Base-by-base conservation (phyloP, 2,329 filamentous ascomycete genomes). In the Leptodontidium sp. region DNA sequence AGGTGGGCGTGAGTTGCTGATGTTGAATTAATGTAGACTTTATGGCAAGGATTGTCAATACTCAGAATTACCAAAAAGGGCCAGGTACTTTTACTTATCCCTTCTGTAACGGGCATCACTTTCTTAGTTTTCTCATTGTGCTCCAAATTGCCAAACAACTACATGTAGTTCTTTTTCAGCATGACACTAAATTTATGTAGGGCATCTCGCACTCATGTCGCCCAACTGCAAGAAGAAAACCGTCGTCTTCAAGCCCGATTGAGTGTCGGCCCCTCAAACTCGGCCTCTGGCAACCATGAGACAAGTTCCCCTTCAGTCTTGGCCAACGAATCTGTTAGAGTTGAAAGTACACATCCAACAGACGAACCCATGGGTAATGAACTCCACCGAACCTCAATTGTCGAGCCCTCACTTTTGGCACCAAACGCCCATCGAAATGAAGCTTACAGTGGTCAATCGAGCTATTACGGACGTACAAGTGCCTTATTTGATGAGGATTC, bases 401-500 rank as follows among this genome's bases (percentile, higher is more conserved):
- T 40, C 2, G 38, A 40, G 38, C 38, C 38, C 38, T 11, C 38
- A 40, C 38, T 40, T 40, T 4, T 12, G 8, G 38, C 38, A 2
- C 38, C 38, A 12, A 40, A 40, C 38, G 8, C 4, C 8, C 38
- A 40, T 8, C 17, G 47, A 21, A 8, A 21, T 21, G 47, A 50
- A 21, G 47, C 5, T 6, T 17, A n/a, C 47, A 50, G 47, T 26
- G n/a, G 47, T 26, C 47, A 50, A 12, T 50, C 47, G 47, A 50
- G 47, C 21, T 50, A 50, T 50, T 50, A 50, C n/a, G 47, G 47
- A 50, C 47, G 47, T 4, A 50, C 47, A 11, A 50, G 47, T 50
- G 47, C 47, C n/a, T 24, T 50, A 24, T 50, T 21, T 24, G 47
- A 50, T 26, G 47, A 50, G 3, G 47, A 50, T 12, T 21, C 21